Percentiles rank a stretch among this genome's conserved stretches.
Conservation (phyloP, 768 basidiomycete genomes). For the Favolaschia claudopus region DNA sequence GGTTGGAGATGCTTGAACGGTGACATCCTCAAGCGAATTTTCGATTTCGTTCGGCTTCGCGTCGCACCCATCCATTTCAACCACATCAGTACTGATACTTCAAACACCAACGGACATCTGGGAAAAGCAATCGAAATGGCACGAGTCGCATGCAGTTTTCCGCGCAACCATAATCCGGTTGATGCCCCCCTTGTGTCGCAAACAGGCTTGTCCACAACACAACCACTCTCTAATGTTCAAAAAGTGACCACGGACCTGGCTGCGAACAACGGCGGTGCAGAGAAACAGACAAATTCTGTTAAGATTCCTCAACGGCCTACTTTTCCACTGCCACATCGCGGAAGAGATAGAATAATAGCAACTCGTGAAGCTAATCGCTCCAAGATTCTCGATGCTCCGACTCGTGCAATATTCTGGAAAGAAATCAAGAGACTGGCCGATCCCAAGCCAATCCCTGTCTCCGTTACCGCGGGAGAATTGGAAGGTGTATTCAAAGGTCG, state of each 20-base stretch:
- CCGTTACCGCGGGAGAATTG: not conserved
- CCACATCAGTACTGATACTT: not conserved
- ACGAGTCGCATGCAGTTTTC: not conserved
- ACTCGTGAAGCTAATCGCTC: not conserved
- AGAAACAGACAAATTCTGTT: not conserved
- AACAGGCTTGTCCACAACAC: not conserved
- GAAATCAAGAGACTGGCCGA: not conserved
- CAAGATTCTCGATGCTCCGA: conserved; percentile 1
- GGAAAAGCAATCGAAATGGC: not conserved
- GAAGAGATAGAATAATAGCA: not conserved
- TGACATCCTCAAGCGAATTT: not conserved
- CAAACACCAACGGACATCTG: not conserved
- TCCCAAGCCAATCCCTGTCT: not conserved
- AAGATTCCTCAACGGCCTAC: too few species aligned
- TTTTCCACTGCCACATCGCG: not conserved
- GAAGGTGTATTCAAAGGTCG: not conserved
- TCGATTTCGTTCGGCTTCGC: not conserved
- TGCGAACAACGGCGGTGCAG: not conserved
- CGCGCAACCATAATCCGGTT: not conserved
- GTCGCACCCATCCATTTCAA: not conserved
- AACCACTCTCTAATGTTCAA: not conserved
- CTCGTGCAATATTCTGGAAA: conserved; percentile 6
- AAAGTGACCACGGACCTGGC: not conserved
- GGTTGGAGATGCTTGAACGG: conserved; percentile 9
- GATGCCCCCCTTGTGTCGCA: not conserved